phyloP scores from a whole-genome alignment of 306 rosid genomes.

The Malus fusca region DNA sequence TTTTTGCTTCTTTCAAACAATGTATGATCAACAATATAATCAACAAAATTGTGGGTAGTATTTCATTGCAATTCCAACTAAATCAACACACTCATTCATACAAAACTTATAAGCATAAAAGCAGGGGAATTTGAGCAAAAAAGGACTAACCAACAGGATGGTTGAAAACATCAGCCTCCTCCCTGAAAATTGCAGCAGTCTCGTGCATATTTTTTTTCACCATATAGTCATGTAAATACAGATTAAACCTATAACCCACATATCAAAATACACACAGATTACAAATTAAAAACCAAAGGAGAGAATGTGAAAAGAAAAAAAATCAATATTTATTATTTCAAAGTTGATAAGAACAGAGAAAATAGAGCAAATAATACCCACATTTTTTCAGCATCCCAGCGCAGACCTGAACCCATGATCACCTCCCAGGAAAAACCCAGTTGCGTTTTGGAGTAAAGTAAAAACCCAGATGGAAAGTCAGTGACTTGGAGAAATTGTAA shows the following conservation, averaged over 20 bases:
- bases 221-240: conserved; percentile 45
- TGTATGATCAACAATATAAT: not conserved
- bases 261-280: conserved; percentile 1
- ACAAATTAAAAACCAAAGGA: not conserved
- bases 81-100: not conserved
- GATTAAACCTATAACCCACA: conserved; percentile 21
- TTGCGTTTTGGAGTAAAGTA: not conserved
- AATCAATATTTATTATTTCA: not conserved
- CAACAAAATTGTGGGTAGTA: not conserved
- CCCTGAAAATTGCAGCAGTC: conserved; percentile 35
- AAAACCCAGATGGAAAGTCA: not conserved
- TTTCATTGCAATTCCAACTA: not conserved
- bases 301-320: too few relatives aligned
- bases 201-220: conserved; percentile 33
- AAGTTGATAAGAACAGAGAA: not conserved
- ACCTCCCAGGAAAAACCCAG: not conserved
- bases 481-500: not conserved
- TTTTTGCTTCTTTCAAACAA: not conserved
- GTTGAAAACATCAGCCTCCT: conserved; percentile 21
- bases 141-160: not conserved
- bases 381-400: conserved; percentile 27
- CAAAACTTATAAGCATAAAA: not conserved
- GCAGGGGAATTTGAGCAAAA: not conserved
- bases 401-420: conserved; percentile 18
- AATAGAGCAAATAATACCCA: not conserved